Base-by-base conservation (phyloP, 208 protist species). In the Porcisia deanei region DNA sequence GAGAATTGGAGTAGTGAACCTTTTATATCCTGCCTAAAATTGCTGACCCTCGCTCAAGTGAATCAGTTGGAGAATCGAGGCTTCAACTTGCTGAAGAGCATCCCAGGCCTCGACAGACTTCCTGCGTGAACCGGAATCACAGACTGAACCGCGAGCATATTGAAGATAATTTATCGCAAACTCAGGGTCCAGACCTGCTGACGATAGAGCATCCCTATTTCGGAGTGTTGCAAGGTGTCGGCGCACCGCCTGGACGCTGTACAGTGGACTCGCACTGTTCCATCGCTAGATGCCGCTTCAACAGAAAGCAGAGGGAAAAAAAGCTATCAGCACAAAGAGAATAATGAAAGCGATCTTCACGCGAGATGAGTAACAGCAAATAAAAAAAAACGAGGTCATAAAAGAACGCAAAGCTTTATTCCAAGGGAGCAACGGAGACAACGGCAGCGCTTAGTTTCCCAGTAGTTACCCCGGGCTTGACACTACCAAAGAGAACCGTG, bases 201-300 rank as follows among this genome's bases (percentile, higher is more conserved):
- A 71, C 6, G 47, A 9, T 8, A 16, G 47, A 22, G 22, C 8
- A 18, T 12, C 16, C 43, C 63, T 49, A 14, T 8, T n/a, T 67
- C n/a, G 41, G 7, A 14, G 41, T 37, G 25, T 2, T n/a, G 39
- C 14, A 0, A 22, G 30, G 3, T 14, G 49, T 37, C 12, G 7
- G 66, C 30, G 49, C 47, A 43, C 52, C 52, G 14, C 49, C 47
- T 57, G 49, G 3, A 30, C 16, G 25, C 30, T 22, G 43, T n/a
- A 22, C 47, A 18, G n/a, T 45, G 4, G 41, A 72, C 45, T 72
- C 54, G 41, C 66, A 72, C 30, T 16, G 65, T 14, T 63, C 65
- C 74, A 78, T 72, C 43, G 39, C 30, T 9, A 53, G 9, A 70
- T n/a, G 2, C 63, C 6, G 22, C 18, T 18, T 67, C 30, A 22